Conservation (phyloP, 169 alveolate species). For the Plasmodium inui region DNA sequence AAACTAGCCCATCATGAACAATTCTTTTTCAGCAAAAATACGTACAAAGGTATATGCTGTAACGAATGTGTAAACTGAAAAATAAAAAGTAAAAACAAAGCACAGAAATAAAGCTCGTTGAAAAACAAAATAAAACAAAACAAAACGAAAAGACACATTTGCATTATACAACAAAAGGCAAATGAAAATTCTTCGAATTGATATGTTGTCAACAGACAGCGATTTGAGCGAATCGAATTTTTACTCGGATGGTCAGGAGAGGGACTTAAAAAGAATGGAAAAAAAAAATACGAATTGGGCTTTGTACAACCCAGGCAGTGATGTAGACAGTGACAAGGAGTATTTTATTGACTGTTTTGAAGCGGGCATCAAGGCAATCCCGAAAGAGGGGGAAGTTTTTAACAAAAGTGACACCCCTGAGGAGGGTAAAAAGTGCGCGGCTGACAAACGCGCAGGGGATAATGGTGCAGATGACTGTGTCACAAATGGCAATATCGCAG, state of each 20-base stretch:
- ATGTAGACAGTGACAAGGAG: not conserved
- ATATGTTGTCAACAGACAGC: not conserved
- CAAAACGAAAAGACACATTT: not conserved
- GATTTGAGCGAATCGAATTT: not conserved
- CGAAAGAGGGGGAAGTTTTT: not conserved
- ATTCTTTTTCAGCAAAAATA: not conserved
- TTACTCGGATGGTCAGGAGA: not conserved
- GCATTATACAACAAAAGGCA: not conserved
- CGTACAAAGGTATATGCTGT: not conserved
- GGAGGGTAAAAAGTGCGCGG: not conserved
- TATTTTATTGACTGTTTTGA: not conserved
- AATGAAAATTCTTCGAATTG: not conserved
- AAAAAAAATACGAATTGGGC: not conserved
- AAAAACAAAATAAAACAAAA: not conserved
- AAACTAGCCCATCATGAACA: not conserved
- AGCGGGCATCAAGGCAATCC: not conserved
- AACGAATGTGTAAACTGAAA: not conserved
- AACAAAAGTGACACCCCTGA: not conserved
- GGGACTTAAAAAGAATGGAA: not conserved
- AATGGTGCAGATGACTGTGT: not conserved
- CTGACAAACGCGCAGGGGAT: not conserved
- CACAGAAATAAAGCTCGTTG: not conserved
- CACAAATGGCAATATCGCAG: not conserved
- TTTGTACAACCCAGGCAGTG: not conserved
- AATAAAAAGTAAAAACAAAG: not conserved